Percentiles rank a stretch among this genome's conserved stretches.
phyloP scores from a whole-genome alignment of 2,329 filamentous ascomycete species.

The Podosphaera fusca region DNA sequence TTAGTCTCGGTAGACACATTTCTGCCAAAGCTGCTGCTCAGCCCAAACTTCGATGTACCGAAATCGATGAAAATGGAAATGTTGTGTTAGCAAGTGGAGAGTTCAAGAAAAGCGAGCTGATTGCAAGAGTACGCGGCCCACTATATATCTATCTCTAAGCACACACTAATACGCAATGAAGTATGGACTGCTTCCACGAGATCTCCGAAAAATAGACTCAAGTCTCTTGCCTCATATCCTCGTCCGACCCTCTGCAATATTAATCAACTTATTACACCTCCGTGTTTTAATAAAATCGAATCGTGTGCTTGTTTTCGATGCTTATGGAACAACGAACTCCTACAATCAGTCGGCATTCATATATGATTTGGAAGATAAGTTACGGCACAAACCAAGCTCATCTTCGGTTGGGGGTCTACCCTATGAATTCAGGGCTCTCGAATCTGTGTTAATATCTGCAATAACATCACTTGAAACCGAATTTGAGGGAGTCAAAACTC shows the following conservation, averaged over 20 bases:
- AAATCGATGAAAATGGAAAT: slow-evolving; percentile 79
- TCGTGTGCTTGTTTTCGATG: slow-evolving; percentile 83
- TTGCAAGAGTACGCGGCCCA: slow-evolving; percentile 46
- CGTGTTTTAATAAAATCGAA: slow-evolving; percentile 90
- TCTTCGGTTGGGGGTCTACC: slow-evolving; percentile 43
- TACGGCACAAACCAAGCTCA: slow-evolving; percentile 51
- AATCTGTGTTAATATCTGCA: slow-evolving; percentile 84
- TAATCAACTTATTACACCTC: slow-evolving; percentile 90
- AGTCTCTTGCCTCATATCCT: slow-evolving; percentile 89
- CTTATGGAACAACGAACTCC: slow-evolving; percentile 81
- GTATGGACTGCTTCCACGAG: slow-evolving; percentile 82
- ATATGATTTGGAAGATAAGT: slow-evolving; percentile 84
- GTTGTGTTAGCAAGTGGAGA: slow-evolving; percentile 85
- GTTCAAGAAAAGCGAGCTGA: slow-evolving; percentile 93
- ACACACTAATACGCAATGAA: slow-evolving; percentile 16
- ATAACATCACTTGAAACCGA: slow-evolving; percentile 82
- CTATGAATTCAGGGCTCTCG: slow-evolving; percentile 88
- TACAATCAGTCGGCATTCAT: slow-evolving; percentile 95
- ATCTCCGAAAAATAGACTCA: slow-evolving; percentile 93
- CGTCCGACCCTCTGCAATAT: slow-evolving; percentile 73
- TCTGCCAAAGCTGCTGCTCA: slow-evolving; percentile 61
- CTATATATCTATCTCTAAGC: background rate
- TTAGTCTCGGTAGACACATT: slow-evolving; percentile 45
- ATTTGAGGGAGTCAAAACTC: slow-evolving; percentile 80
- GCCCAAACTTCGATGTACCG: slow-evolving; percentile 72